Evolutionary conservation across 2,329 filamentous ascomycete genomes (phyloP), one percentile per base, ranked within the genome.

Genomic region (Tympanopsis confertula): DNA sequence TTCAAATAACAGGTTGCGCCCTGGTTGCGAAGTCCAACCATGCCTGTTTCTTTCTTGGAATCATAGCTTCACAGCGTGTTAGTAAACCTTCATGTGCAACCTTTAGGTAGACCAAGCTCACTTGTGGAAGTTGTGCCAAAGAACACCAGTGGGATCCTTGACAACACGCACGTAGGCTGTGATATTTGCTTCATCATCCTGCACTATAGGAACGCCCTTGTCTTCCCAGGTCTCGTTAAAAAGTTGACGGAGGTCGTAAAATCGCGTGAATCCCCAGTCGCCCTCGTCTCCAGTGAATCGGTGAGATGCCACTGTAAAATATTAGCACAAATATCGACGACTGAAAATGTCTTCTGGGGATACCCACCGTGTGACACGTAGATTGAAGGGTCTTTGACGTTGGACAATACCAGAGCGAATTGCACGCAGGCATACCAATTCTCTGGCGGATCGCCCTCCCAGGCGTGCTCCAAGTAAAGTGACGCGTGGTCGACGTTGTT

Each of bases 201-300:
- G 85, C 14, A 87, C 73, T 46, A 93, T 69, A 5, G 82, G 86
- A 40, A 83, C 72, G 26, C 60, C 65, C 17, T 66, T 64, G 17
- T 77, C 74, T 40, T 91, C 83, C 74, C 82, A 94, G 2, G 76
- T 71, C 22, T 78, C 66, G 42, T 80, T 81, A 54, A 95, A 94
- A 56, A 96, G 81, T 51, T 78, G 82, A 38, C 86, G 74, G 36
- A 94, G 71, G 56, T 96, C 91, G 12, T 87, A 78, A 54, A 96
- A 98, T 39, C 89, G 71, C n/a, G 91, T 98, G 57, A 98, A 98
- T 1, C 91, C 91, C 91, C 91, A 98, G 52, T 98, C 91, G 18
- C 86, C 87, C 59, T 98, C 91, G 32, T 96, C 91, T 45, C 84
- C 85, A 3, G 87, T 96, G 59, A 96, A 98, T 41, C 91, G 82